Conservation (phyloP, 179 eudicot genomes). For the Dionaea muscipula region DNA sequence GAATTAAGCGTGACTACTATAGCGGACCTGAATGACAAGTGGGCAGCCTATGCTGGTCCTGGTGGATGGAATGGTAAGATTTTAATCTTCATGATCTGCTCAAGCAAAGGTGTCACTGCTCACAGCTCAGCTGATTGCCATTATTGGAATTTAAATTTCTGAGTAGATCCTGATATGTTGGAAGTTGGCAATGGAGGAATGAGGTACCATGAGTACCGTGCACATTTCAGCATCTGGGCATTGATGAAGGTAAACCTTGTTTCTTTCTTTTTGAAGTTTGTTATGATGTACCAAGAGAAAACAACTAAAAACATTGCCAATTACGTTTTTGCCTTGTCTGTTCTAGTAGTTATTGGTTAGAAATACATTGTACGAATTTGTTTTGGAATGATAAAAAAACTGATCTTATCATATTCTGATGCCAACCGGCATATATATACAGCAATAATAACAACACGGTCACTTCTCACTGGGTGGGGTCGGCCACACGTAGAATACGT, state of each 20-base stretch:
- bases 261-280: neutral
- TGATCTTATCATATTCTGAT: no score
- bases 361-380: no score
- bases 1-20: constrained; percentile 67
- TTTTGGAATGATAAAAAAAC: no score
- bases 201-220: constrained; percentile 70
- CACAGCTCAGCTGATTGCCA: constrained; percentile 8
- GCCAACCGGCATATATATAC: no score
- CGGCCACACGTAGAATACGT: no score
- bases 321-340: no score
- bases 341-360: no score
- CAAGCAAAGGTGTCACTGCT: constrained; percentile 4
- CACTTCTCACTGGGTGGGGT: no score
- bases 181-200: constrained; percentile 99
- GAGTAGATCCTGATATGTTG: constrained; percentile 95
- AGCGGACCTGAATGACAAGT: constrained; percentile 89
- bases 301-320: no score
- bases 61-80: constrained; percentile 97
- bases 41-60: constrained; percentile 97
- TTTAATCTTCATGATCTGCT: constrained; percentile 8
- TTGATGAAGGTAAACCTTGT: constrained; percentile 79
- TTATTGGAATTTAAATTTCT: constrained; percentile 5
- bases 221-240: constrained; percentile 99
- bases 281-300: neutral
- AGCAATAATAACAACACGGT: no score